These are phyloP conservation scores for Candida sanyaensis DNA, from an alignment of 1,139 yeast species.

Conservation along the genomic window DNA sequence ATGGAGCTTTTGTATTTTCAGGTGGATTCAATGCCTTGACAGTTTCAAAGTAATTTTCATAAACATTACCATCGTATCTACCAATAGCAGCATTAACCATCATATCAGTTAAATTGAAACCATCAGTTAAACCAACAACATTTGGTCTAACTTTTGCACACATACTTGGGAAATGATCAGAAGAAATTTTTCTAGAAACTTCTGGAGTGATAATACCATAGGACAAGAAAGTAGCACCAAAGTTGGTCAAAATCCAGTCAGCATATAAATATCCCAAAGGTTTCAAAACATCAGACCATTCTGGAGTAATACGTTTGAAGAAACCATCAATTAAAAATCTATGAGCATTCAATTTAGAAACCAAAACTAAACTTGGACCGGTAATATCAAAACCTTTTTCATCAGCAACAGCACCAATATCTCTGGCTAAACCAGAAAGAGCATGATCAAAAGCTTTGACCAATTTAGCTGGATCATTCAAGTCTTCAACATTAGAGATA, in stretches of 20 bases:
- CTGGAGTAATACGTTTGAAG: constrained; percentile 30
- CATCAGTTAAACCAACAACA: constrained; percentile 78
- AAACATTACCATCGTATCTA: constrained; percentile 78
- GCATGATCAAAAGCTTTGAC: constrained; percentile 41
- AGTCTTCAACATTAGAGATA: constrained; percentile 47
- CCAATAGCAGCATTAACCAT: constrained; percentile 86
- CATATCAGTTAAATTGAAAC: constrained; percentile 82
- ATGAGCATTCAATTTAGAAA: constrained; percentile 65
- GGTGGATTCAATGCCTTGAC: constrained; percentile 56
- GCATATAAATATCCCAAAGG: constrained; percentile 52
- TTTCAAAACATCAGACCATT: constrained; percentile 27
- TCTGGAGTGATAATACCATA: constrained; percentile 46
- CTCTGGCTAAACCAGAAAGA: constrained; percentile 48
- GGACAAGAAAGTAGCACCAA: constrained; percentile 74
- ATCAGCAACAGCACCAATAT: constrained; percentile 46
- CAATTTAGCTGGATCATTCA: constrained; percentile 33
- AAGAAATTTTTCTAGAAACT: constrained; percentile 41
- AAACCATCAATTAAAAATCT: constrained; percentile 53
- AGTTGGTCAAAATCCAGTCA: constrained; percentile 66
- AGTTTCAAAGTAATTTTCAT: constrained; percentile 66
- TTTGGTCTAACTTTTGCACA: constrained; percentile 60
- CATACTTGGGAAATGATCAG: constrained; percentile 44
- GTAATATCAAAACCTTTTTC: constrained; percentile 53
- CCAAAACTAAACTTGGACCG: constrained; percentile 53
- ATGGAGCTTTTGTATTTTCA: constrained; percentile 59